These are phyloP conservation scores for Phialophora expanda DNA, from an alignment of 2,329 filamentous ascomycete species.

Conservation along the genomic window DNA sequence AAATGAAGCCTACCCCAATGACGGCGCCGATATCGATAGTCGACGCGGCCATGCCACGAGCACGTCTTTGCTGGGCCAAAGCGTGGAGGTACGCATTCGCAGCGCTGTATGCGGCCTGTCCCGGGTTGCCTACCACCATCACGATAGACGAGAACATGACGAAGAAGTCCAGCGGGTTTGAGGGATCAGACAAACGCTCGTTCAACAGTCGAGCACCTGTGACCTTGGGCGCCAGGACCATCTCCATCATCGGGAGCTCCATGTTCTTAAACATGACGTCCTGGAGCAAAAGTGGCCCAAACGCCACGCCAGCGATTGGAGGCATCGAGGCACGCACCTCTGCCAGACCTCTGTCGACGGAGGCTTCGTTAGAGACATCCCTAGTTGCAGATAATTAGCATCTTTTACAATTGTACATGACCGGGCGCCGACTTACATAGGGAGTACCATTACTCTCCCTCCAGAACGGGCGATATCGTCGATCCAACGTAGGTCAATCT, in stretches of 20 bases:
- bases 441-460: not conserved
- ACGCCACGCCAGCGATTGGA: too few relatives aligned
- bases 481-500: not conserved
- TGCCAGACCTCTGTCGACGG: too few relatives aligned
- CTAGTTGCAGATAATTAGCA: too few relatives aligned
- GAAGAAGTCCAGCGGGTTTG: conserved; percentile 50
- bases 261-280: too few relatives aligned
- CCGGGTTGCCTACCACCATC: conserved; percentile 44
- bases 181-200: not conserved
- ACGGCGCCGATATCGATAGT: too few relatives aligned
- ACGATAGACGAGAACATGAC: conserved; percentile 49
- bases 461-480: not conserved
- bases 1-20: too few relatives aligned
- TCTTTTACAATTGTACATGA: too few relatives aligned
- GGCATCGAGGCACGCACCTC: too few relatives aligned
- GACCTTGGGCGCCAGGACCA: conserved; percentile 44
- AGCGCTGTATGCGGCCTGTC: conserved; percentile 47
- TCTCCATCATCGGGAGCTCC: conserved; percentile 41
- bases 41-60: conserved; percentile 19
- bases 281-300: too few relatives aligned
- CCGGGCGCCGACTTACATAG: too few relatives aligned
- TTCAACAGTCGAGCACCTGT: conserved; percentile 35
- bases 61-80: conserved; percentile 40
- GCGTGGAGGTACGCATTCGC: conserved; percentile 47
- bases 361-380: too few relatives aligned